Percentiles rank a stretch among this genome's conserved stretches.
Evolutionary conservation across 495 filamentous ascomycete genomes (phyloP).

Genomic region (Aspergillus sparsus): DNA sequence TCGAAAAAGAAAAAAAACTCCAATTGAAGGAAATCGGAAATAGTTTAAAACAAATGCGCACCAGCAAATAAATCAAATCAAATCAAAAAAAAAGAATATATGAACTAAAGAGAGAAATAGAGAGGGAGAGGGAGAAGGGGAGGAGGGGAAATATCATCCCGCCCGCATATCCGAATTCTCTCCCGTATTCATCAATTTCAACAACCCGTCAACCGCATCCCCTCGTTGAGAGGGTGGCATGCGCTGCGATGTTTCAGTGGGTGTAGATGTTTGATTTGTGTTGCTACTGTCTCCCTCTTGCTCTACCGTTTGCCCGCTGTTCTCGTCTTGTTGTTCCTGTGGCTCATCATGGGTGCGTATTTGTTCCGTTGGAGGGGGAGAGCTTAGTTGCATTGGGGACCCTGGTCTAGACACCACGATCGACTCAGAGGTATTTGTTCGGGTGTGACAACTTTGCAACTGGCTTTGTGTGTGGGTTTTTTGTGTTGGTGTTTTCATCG

Average conservation of each 20-base stretch:
- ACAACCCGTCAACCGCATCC: slow-evolving; percentile 45
- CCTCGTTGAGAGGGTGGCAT: slow-evolving; percentile 37
- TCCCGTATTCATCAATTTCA: slow-evolving; percentile 42
- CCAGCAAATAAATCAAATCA: neutral
- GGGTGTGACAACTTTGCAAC: neutral
- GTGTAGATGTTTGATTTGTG: neutral
- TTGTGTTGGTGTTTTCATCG: slow-evolving; percentile 31
- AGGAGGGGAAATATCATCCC: slow-evolving; percentile 16
- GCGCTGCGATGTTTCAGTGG: slow-evolving; percentile 3
- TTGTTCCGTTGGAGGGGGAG: slow-evolving; percentile 31
- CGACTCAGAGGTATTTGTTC: neutral
- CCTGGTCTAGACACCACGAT: neutral
- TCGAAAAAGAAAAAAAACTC: too few species aligned
- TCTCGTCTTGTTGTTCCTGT: neutral
- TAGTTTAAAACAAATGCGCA: too few species aligned
- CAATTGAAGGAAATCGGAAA: too few species aligned
- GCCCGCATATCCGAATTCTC: slow-evolving; percentile 26
- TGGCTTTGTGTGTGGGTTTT: slow-evolving; percentile 22
- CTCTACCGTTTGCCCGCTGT: neutral
- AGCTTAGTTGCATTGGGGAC: slow-evolving; percentile 43
- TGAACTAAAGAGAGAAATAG: neutral
- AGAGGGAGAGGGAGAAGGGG: neutral
- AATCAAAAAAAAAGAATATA: neutral
- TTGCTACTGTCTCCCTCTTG: neutral
- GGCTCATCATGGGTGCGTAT: neutral